phyloP scores from a whole-genome alignment of 257 asterid genomes.

The Anisodus tanguticus region DNA sequence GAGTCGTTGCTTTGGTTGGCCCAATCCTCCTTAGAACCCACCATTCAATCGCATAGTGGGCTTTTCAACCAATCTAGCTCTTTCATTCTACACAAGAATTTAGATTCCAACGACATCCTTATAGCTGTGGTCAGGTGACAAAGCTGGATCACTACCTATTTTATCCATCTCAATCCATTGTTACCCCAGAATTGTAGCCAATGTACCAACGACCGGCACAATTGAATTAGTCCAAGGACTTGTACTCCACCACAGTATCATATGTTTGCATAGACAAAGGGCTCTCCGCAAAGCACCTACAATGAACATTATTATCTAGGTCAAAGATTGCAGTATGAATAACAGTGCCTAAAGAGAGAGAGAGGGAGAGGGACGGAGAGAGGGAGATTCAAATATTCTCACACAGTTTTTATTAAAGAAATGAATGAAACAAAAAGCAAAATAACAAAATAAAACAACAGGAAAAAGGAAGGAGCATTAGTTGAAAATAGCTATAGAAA shows the following conservation, averaged over 20 bases:
- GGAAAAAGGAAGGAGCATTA: background rate
- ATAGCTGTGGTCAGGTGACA: background rate
- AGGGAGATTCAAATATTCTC: background rate
- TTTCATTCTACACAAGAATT: background rate
- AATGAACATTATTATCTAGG: slow-evolving; percentile 6
- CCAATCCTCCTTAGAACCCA: too few species aligned
- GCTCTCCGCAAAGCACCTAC: slow-evolving; percentile 66
- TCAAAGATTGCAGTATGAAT: background rate
- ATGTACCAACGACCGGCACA: slow-evolving; percentile 6
- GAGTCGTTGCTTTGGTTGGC: too few species aligned
- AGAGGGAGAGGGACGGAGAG: background rate
- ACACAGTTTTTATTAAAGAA: background rate
- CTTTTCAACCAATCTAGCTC: background rate
- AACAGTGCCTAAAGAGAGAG: background rate
- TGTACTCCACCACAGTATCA: slow-evolving; percentile 54
- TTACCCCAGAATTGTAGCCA: background rate
- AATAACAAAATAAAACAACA: background rate
- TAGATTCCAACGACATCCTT: background rate
- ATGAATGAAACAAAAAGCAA: background rate
- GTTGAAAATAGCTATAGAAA: background rate
- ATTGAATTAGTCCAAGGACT: slow-evolving; percentile 25
- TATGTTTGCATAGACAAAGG: slow-evolving; percentile 54
- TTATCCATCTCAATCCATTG: background rate
- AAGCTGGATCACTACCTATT: background rate
- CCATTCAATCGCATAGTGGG: background rate